Evolutionary conservation across 345 rosid species (phyloP), one percentile per base, ranked within the genome.

Genomic region (Hevea brasiliensis): DNA sequence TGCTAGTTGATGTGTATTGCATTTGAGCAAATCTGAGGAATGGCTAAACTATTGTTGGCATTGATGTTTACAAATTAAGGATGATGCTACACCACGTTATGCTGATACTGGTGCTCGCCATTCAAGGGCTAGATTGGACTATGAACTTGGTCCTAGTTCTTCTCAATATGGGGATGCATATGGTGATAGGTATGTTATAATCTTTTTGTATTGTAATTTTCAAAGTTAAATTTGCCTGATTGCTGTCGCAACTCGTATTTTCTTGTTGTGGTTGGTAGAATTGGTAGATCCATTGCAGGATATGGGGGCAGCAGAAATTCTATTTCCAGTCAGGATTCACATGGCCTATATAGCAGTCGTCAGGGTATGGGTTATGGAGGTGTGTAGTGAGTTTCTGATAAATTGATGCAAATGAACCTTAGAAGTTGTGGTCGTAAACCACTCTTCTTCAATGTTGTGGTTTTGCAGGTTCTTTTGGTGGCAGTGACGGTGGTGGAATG

Each of bases 51-150:
- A n/a, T 21, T 74, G 48, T 66, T 63, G 58, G 32, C 0, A n/a
- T 3, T 44, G 12, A n/a, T 55, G 61, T 18, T 4, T 71, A 10
- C 7, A 56, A 75, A 58, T 62, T 35, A 75, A 95, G 99, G 99
- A 90, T 84, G 97, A 91, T 76, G 79, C 83, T 78, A 92, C 99
- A 71, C 89, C 92, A 11, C 91, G 93, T 45, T 92, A 91, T 87
- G 90, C 87, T 75, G 99, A 91, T 45, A 76, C 78, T 0, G 81
- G 71, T 68, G 74, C 84, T 65, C 94, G 97, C 56, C 97, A 87
- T 77, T 87, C 97, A 2, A 95, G 99, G 83, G 85, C 99, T 51
- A 94, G 97, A 62, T 64, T 95, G 77, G 99, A 95, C 80, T 92
- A 92, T 80, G 97, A 95, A 58, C 79, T 85, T 62, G 79, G 82